These are phyloP conservation scores for Coemansia sp. DNA, from an alignment of 192 early-diverging fungal genomes.

Conservation along the genomic window DNA sequence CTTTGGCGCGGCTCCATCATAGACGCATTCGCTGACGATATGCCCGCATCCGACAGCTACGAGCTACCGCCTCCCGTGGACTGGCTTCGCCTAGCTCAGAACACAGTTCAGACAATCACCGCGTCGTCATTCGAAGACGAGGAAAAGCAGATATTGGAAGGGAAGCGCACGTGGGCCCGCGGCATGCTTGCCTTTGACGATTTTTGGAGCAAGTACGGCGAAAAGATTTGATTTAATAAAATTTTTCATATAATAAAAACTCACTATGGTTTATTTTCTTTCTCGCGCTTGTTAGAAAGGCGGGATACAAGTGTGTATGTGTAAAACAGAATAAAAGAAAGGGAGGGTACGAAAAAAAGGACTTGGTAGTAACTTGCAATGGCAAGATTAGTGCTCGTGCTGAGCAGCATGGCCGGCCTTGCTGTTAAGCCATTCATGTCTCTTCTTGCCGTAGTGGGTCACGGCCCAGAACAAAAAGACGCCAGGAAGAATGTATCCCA, in stretches of 20 bases:
- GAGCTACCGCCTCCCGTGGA: conserved; percentile 29
- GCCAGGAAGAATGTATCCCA: conserved; percentile 39
- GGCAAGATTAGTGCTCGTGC: conserved; percentile 19
- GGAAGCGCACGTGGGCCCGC: conserved; percentile 16
- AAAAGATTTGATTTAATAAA: neutral
- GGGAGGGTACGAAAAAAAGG: neutral
- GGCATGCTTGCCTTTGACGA: conserved; percentile 28
- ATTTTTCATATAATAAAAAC: neutral
- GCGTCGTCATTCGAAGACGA: conserved; percentile 3
- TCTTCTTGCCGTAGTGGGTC: conserved; percentile 44
- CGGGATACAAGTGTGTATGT: neutral
- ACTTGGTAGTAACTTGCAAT: neutral
- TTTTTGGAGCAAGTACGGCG: conserved; percentile 22
- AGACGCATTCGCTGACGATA: conserved; percentile 7
- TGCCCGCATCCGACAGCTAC: neutral
- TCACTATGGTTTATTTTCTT: too few relatives aligned
- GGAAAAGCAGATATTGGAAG: conserved; percentile 6
- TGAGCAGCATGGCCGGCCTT: conserved; percentile 44
- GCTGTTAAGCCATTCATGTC: conserved; percentile 46
- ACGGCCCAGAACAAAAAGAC: conserved; percentile 43
- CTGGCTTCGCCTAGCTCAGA: conserved; percentile 36
- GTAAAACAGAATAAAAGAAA: neutral
- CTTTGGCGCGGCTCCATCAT: conserved; percentile 54
- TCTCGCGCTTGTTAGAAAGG: too few relatives aligned
- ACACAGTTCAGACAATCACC: conserved; percentile 16